phyloP scores from a whole-genome alignment of 2,329 filamentous ascomycete genomes.

The Microdochium nivale region DNA sequence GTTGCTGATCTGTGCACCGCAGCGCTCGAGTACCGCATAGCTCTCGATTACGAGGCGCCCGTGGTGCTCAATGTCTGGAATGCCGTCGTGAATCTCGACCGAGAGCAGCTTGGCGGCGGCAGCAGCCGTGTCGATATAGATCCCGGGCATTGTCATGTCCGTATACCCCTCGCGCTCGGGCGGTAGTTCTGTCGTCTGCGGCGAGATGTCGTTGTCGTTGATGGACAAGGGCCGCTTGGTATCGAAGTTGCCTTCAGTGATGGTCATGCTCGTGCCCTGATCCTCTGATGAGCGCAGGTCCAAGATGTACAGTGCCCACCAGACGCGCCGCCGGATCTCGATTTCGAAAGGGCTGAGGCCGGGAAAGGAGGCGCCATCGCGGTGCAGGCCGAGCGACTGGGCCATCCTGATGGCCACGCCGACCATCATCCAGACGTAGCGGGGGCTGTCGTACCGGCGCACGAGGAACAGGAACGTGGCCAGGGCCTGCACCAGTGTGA shows the following conservation, averaged over 20 bases:
- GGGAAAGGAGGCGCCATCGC: constrained; percentile 45
- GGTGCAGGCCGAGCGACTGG: constrained; percentile 50
- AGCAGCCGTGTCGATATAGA: constrained; percentile 25
- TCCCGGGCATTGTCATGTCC: constrained; percentile 32
- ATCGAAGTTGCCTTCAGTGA: constrained; percentile 49
- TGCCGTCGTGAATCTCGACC: constrained; percentile 15
- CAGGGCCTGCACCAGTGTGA: constrained; percentile 43
- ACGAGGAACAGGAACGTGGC: constrained; percentile 40
- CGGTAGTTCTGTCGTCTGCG: constrained; percentile 22
- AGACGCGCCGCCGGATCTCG: constrained; percentile 49
- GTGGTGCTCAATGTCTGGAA: constrained; percentile 29
- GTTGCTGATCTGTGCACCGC: constrained; percentile 4
- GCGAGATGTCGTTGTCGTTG: constrained; percentile 36
- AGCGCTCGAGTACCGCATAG: constrained; percentile 22
- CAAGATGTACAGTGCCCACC: constrained; percentile 53
- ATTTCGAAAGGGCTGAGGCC: constrained; percentile 48
- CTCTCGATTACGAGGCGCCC: constrained; percentile 12
- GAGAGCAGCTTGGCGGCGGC: constrained; percentile 28
- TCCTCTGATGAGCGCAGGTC: constrained; percentile 54
- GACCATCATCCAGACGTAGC: constrained; percentile 45
- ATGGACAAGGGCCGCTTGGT: constrained; percentile 42
- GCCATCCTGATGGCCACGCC: constrained; percentile 50
- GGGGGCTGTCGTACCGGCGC: constrained; percentile 32
- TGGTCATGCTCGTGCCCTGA: constrained; percentile 53
- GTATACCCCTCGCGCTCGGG: constrained; percentile 31